Evolutionary conservation across 2,329 filamentous ascomycete genomes (phyloP).

Genomic region (Metarhizium humberi): DNA sequence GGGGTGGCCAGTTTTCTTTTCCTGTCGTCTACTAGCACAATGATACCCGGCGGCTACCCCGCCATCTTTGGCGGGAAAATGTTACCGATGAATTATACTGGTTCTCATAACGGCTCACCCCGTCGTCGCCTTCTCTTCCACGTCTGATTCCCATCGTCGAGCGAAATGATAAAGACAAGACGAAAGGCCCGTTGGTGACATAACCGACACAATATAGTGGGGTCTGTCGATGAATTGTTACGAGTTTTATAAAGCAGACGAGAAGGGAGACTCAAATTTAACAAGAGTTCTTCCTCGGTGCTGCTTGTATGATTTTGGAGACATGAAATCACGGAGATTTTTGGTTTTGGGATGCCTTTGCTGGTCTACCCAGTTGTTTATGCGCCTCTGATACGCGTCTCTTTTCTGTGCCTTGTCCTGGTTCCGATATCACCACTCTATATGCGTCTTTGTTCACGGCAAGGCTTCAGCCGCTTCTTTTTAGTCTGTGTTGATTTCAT

Average conservation of each 20-base stretch:
- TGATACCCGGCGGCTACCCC: conserved; percentile 5
- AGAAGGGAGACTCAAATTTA: background rate
- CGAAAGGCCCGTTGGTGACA: background rate
- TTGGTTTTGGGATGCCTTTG: background rate
- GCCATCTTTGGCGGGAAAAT: background rate
- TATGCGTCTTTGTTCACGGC: background rate
- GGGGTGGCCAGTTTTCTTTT: background rate
- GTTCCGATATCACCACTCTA: background rate
- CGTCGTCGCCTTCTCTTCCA: background rate
- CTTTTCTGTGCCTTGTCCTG: background rate
- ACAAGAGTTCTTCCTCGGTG: background rate
- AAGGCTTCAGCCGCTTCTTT: background rate
- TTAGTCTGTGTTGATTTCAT: background rate
- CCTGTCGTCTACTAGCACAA: background rate
- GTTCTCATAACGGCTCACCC: background rate
- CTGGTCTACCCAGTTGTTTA: background rate
- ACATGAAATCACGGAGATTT: background rate
- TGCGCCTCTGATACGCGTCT: background rate
- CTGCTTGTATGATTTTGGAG: background rate
- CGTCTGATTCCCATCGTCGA: background rate
- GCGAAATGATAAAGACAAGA: background rate
- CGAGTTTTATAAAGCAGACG: background rate
- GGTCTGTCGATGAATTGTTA: background rate
- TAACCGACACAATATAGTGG: background rate
- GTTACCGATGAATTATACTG: background rate